phyloP scores from a whole-genome alignment of 2,329 filamentous ascomycete genomes.

The Sarocladium brachiariae region DNA sequence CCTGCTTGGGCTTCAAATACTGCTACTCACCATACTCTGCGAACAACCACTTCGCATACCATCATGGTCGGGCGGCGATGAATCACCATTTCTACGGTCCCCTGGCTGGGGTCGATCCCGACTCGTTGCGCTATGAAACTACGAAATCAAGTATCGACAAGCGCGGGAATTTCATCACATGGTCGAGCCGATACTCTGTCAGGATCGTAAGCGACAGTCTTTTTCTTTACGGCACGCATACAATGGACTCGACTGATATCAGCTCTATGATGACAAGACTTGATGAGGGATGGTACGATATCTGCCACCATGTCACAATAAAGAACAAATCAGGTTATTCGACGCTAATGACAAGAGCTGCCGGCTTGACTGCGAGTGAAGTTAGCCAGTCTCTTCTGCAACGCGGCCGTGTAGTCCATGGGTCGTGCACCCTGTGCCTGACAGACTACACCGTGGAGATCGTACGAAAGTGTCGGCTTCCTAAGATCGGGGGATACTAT shows the following conservation, averaged over 20 bases:
- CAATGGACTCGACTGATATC: conserved; percentile 6
- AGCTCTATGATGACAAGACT: conserved; percentile 5
- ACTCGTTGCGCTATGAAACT: conserved; percentile 4
- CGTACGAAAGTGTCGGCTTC: neutral
- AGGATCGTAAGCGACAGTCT: conserved; percentile 1
- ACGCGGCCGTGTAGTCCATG: conserved; percentile 3
- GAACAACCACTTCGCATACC: conserved; percentile 2
- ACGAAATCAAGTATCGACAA: neutral
- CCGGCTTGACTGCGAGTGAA: conserved; percentile 2
- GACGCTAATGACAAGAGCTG: neutral
- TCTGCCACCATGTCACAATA: conserved; percentile 2
- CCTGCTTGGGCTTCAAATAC: conserved; percentile 1
- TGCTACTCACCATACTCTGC: neutral
- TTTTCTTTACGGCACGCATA: conserved; percentile 5
- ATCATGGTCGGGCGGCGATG: conserved; percentile 2
- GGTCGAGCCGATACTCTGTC: conserved; percentile 3
- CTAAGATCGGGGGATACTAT: neutral
- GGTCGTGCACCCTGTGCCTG: conserved; percentile 2
- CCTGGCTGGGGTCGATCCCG: neutral
- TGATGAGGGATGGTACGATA: neutral
- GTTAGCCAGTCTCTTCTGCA: conserved; percentile 1
- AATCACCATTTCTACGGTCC: conserved; percentile 5
- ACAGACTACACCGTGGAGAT: conserved; percentile 7
- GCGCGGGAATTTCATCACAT: neutral
- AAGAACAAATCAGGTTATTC: neutral